Conservation (phyloP, 352 stramenopile species). For the Blastocystis sp. region DNA sequence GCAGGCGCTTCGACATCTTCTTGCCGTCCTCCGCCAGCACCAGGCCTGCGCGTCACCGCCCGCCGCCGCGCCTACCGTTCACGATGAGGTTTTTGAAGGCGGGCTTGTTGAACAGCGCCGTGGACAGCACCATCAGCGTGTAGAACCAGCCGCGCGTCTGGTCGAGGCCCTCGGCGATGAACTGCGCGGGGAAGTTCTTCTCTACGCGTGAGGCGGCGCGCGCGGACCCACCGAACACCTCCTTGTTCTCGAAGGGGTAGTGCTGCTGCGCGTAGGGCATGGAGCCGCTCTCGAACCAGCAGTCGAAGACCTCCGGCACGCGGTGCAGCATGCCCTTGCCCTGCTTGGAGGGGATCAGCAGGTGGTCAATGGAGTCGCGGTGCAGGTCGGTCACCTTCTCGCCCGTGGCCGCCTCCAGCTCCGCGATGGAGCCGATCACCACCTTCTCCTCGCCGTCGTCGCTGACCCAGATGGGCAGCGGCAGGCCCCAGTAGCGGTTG, state of each 20-base stretch:
- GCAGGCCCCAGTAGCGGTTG: constrained; percentile 97
- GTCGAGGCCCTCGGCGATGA: constrained; percentile 98
- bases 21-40: constrained; percentile 96
- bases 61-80: constrained; percentile 77
- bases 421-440: constrained; percentile 90
- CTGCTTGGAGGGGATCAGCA: constrained; percentile 92
- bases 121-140: constrained; percentile 98
- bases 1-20: constrained; percentile 99
- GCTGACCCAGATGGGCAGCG: constrained; percentile 94
- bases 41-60: constrained; percentile 76
- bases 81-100: constrained; percentile 99
- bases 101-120: constrained; percentile 95
- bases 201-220: constrained; percentile 79
- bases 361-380: constrained; percentile 93
- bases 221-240: constrained; percentile 72
- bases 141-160: constrained; percentile 99
- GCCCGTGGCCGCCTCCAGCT: constrained; percentile 90
- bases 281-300: constrained; percentile 98
- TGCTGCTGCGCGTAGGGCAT: constrained; percentile 99
- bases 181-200: constrained; percentile 93
- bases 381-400: constrained; percentile 88
- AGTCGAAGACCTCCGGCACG: constrained; percentile 92
- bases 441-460: constrained; percentile 95
- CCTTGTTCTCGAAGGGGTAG: constrained; percentile 99
- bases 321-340: constrained; percentile 79